Evolutionary conservation across 2,329 filamentous ascomycete species (phyloP).

Genomic region (Colletotrichum higginsianum): DNA sequence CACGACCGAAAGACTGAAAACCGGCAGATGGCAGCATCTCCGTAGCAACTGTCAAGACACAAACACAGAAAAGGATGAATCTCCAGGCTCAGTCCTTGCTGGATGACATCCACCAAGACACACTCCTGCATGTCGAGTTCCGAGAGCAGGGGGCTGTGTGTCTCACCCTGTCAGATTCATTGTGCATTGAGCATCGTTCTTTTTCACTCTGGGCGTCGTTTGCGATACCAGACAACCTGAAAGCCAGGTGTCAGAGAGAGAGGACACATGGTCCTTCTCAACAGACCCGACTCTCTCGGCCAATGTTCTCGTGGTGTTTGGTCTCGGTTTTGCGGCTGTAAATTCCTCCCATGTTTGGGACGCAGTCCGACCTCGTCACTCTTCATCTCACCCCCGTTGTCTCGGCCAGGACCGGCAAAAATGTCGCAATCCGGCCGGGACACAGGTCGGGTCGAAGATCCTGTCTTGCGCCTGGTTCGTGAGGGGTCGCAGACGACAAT

Average conservation of each 20-base stretch:
- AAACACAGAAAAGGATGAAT: background rate
- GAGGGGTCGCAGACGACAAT: background rate
- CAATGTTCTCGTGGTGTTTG: background rate
- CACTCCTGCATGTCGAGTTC: constrained; percentile 24
- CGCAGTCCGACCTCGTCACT: constrained; percentile 21
- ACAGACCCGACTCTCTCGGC: background rate
- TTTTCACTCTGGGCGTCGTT: background rate
- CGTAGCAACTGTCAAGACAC: constrained; percentile 15
- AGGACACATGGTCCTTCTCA: background rate
- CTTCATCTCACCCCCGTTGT: constrained; percentile 27
- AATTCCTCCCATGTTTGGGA: constrained; percentile 18
- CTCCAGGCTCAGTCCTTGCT: constrained; percentile 8
- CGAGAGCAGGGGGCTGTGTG: background rate
- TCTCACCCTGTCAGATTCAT: background rate
- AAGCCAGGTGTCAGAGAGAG: background rate
- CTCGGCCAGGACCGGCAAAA: constrained; percentile 26
- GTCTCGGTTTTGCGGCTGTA: constrained; percentile 8
- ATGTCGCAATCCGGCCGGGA: constrained; percentile 16
- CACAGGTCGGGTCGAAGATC: background rate
- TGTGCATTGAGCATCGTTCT: background rate
- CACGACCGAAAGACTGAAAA: background rate
- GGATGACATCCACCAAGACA: background rate
- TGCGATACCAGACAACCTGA: constrained; percentile 3
- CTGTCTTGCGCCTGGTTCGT: constrained; percentile 8
- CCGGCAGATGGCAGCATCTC: constrained; percentile 9